Conservation (phyloP, 352 stramenopile genomes). For the Globisporangium camurandrum region DNA sequence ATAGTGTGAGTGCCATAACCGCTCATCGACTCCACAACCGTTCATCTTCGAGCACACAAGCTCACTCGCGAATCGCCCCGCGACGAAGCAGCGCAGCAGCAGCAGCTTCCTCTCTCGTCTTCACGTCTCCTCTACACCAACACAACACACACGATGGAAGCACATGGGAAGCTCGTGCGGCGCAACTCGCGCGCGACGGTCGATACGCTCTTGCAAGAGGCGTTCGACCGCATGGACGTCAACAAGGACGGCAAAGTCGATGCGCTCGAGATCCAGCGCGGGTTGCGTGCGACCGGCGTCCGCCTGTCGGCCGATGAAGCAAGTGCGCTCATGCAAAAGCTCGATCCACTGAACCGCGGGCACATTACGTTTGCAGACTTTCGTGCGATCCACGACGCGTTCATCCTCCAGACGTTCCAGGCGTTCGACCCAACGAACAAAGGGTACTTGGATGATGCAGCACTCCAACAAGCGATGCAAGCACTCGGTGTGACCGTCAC, state of each 20-base stretch:
- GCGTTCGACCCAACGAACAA: conserved; percentile 61
- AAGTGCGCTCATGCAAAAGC: conserved; percentile 43
- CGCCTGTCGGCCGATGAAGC: conserved; percentile 54
- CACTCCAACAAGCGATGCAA: conserved; percentile 58
- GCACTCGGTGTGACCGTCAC: conserved; percentile 62
- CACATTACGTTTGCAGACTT: conserved; percentile 70
- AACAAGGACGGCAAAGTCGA: conserved; percentile 63
- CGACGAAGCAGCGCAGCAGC: no score
- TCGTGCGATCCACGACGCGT: conserved; percentile 61
- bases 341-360: conserved; percentile 70
- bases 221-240: conserved; percentile 69
- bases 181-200: conserved; percentile 77
- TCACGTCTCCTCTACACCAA: neutral
- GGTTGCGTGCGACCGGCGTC: conserved; percentile 50
- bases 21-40: neutral
- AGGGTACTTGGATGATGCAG: conserved; percentile 58
- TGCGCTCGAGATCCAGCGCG: conserved; percentile 68
- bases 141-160: no score
- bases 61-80: neutral
- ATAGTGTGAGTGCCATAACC: no score
- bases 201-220: conserved; percentile 59
- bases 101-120: neutral
- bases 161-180: conserved; percentile 36
- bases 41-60: neutral
- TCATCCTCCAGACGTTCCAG: conserved; percentile 69